Percentiles rank a stretch among this genome's conserved stretches.
phyloP scores from a whole-genome alignment of 1,139 yeast species.

The Casaregolazyma suthepensis region DNA sequence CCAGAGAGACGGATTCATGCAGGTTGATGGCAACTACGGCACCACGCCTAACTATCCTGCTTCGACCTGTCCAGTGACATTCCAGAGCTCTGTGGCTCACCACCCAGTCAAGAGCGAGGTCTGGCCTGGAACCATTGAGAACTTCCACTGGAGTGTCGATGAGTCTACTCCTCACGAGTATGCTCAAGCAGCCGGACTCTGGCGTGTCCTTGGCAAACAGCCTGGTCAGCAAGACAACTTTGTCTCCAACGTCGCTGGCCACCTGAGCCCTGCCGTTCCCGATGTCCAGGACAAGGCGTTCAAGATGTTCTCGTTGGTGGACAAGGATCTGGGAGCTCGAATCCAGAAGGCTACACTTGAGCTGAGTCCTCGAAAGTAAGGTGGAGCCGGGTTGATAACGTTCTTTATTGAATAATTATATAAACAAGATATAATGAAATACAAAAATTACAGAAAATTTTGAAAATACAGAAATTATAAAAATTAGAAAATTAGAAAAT shows the following conservation, averaged over 20 bases:
- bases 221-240: constrained; percentile 65
- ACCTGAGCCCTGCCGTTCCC: constrained; percentile 63
- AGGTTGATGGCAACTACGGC: constrained; percentile 73
- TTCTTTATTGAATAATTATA: too few relatives aligned
- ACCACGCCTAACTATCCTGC: constrained; percentile 65
- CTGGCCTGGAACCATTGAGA: constrained; percentile 84
- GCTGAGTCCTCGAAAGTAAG: not conserved
- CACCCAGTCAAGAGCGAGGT: constrained; percentile 67
- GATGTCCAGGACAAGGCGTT: constrained; percentile 75
- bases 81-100: constrained; percentile 20
- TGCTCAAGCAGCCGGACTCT: constrained; percentile 61
- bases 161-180: constrained; percentile 52
- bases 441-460: not conserved
- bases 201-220: constrained; percentile 53
- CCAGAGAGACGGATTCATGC: constrained; percentile 85
- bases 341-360: constrained; percentile 44
- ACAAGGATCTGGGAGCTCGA: constrained; percentile 53
- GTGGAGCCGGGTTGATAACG: too few relatives aligned
- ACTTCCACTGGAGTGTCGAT: constrained; percentile 78
- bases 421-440: too few relatives aligned
- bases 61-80: constrained; percentile 15
- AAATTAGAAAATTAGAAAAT: too few relatives aligned
- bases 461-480: too few relatives aligned
- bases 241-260: constrained; percentile 78
- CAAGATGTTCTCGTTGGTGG: constrained; percentile 70